Conservation (phyloP, 2,329 filamentous ascomycete genomes). For the Eutypa lata region DNA sequence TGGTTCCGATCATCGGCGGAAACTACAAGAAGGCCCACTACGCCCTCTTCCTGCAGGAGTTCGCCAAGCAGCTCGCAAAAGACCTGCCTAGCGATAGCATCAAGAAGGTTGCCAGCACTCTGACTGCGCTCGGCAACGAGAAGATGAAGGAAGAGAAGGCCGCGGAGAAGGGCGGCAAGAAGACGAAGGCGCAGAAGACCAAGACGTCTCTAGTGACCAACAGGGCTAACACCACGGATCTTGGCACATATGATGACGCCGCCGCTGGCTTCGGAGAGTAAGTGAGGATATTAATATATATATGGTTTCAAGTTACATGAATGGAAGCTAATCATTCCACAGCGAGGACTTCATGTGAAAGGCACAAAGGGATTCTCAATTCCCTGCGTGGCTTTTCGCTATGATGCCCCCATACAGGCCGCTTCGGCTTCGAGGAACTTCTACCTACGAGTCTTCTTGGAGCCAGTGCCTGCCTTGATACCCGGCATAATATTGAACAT, state of each 20-base stretch:
- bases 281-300: slow-evolving; percentile 39
- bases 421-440: background rate
- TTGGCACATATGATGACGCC: slow-evolving; percentile 75
- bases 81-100: slow-evolving; percentile 90
- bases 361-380: slow-evolving; percentile 10
- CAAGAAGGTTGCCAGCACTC: slow-evolving; percentile 85
- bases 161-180: slow-evolving; percentile 91
- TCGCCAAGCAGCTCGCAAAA: slow-evolving; percentile 80
- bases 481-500: slow-evolving; percentile 6
- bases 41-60: slow-evolving; percentile 84
- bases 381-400: slow-evolving; percentile 10
- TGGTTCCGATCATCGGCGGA: slow-evolving; percentile 72
- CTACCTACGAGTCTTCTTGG: background rate
- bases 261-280: slow-evolving; percentile 73
- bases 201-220: slow-evolving; percentile 77
- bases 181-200: slow-evolving; percentile 93
- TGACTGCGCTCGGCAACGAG: slow-evolving; percentile 93
- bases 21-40: slow-evolving; percentile 91
- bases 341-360: slow-evolving; percentile 74
- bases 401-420: slow-evolving; percentile 2
- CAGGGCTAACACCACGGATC: slow-evolving; percentile 63
- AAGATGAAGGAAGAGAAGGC: slow-evolving; percentile 99
- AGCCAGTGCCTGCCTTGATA: slow-evolving; percentile 2
- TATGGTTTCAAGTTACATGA: slow-evolving; percentile 2
- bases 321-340: background rate